Evolutionary conservation across 805 yeast species (phyloP), one percentile per base, ranked within the genome.

Genomic region (Kockiozyma suomiensis): DNA sequence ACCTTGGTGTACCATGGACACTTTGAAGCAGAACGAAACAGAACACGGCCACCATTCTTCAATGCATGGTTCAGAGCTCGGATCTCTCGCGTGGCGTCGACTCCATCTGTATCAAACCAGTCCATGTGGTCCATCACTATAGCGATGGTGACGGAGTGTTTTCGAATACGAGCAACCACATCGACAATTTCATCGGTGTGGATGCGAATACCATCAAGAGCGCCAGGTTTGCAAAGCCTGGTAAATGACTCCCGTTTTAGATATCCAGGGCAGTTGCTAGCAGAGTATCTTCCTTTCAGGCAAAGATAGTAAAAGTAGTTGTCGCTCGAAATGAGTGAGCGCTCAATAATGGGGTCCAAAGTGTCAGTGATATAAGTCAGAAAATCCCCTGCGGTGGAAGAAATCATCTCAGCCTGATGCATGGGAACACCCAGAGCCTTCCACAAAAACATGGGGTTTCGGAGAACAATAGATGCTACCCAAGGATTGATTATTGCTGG

Each of bases 91-190:
- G 79, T 75, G 12, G 90, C 92, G 21, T 86, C 91, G 1, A 69
- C 69, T 7, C 86, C 87, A 15, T 77, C 71, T 38, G 88, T 85
- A 66, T 85, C 85, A 70, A 88, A 88, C 96, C 96, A 88, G 74
- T 89, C 96, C 94, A 89, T 87, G 73, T 88, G 96, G 73, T 88
- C 96, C 96, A 88, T 88, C 55, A 88, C 86, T 43, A 88, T 82
- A 33, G 93, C 93, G 67, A 86, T 85, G 3, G 92, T 85, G 46
- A 88, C 79, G 10, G 90, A 82, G 57, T 82, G 80, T 50, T 80
- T 76, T 26, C 84, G 77, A 54, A 88, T 76, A 64, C 94, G 80
- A 43, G 82, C 84, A 63, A 87, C 82, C 2, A 89, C 94, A 69
- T 88, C 91, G 69, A 83, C 85, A 69, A 88, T 78, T 59, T 85